Conservation (phyloP, 768 basidiomycete species). For the Tulasnella sp. region DNA sequence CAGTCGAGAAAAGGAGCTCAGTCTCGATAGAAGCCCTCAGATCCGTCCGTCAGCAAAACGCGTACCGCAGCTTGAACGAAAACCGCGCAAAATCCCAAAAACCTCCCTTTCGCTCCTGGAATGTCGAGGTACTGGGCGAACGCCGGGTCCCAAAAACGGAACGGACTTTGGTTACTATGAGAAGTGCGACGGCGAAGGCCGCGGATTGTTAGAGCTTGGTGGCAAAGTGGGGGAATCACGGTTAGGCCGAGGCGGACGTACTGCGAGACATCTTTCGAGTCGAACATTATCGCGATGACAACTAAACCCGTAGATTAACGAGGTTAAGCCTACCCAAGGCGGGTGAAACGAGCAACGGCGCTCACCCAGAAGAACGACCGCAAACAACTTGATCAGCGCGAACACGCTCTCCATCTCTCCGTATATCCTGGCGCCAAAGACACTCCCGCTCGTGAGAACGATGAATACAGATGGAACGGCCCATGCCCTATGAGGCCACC, state of each 20-base stretch:
- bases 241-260: not conserved
- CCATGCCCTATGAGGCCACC: not conserved
- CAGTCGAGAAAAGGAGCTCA: not conserved
- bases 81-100: not conserved
- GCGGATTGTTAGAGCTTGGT: not conserved
- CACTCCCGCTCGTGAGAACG: conserved; percentile 12
- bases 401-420: conserved; percentile 21
- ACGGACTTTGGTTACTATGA: not conserved
- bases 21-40: no score
- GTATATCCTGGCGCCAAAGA: conserved; percentile 9
- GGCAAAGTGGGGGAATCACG: not conserved
- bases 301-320: not conserved
- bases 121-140: conserved; percentile 24
- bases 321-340: not conserved
- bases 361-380: conserved; percentile 26
- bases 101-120: not conserved
- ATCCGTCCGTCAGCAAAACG: not conserved
- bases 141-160: conserved; percentile 19
- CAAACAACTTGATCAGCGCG: conserved; percentile 21
- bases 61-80: conserved; percentile 25
- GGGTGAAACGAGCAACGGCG: not conserved
- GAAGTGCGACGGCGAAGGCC: not conserved
- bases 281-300: not conserved
- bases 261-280: not conserved
- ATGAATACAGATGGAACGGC: not conserved